Evolutionary conservation across 225 moss, liverwort and hornwort species (phyloP).

Genomic region (Marchantia paleacea): DNA sequence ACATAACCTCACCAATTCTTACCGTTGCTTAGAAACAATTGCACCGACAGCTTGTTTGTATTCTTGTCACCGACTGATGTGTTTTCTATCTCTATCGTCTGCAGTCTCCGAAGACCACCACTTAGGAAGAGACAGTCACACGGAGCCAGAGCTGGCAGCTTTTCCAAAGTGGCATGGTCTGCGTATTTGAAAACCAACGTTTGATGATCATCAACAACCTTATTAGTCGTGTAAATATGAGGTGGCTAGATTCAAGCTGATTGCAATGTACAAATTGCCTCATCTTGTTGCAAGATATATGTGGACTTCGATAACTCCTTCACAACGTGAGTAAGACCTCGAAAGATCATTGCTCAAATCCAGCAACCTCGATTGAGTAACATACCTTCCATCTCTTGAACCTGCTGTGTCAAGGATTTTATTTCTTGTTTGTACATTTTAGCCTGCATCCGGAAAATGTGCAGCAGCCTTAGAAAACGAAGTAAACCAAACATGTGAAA

Average conservation of each 20-base stretch:
- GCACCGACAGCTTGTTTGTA: slow-evolving; percentile 32
- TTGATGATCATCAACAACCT: not conserved
- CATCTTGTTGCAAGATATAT: not conserved
- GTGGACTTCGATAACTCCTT: not conserved
- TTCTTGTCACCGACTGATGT: slow-evolving; percentile 13
- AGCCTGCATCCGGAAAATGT: slow-evolving; percentile 24
- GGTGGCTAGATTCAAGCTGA: not conserved
- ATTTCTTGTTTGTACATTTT: slow-evolving; percentile 41
- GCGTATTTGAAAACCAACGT: not conserved
- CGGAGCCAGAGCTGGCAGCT: slow-evolving; percentile 42
- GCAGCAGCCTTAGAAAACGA: not conserved
- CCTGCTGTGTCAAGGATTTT: slow-evolving; percentile 23
- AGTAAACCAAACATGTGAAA: not conserved
- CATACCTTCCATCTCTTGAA: slow-evolving; percentile 28
- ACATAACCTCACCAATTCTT: not conserved
- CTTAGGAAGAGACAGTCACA: slow-evolving; percentile 47
- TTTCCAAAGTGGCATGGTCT: slow-evolving; percentile 29
- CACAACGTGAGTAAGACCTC: not conserved
- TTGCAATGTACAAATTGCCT: not conserved
- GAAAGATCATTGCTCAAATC: too few relatives aligned
- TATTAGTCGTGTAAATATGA: not conserved
- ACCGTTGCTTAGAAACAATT: slow-evolving; percentile 41
- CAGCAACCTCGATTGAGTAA: not conserved
- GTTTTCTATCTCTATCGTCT: not conserved
- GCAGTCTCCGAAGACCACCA: slow-evolving; percentile 17